Evolutionary conservation across 2,329 filamentous ascomycete species (phyloP).

Genomic region (Dactylonectria macrodidyma): DNA sequence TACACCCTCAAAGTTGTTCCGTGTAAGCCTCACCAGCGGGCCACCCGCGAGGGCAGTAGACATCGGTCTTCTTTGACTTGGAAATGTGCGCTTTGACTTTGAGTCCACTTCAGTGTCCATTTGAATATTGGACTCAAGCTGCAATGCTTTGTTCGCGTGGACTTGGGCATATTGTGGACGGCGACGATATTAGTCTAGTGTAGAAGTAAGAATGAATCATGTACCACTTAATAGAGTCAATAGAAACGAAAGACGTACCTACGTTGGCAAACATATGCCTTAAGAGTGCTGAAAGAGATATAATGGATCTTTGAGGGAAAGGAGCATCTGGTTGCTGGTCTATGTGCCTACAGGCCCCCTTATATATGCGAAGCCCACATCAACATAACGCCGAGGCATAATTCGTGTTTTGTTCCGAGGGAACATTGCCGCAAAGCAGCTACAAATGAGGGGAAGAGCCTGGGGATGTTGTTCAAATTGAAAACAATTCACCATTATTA

Average conservation of each 20-base stretch:
- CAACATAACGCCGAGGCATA: slow-evolving; percentile 45
- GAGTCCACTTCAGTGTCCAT: neutral
- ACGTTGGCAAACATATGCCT: too few species aligned
- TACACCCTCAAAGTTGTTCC: slow-evolving; percentile 28
- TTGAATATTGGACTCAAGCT: too few species aligned
- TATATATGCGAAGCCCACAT: slow-evolving; percentile 29
- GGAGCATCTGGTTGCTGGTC: neutral
- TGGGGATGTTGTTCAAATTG: neutral
- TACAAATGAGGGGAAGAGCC: neutral
- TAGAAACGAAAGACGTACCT: too few species aligned
- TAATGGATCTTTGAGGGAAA: neutral
- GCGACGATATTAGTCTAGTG: neutral
- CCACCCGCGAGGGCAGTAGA: neutral
- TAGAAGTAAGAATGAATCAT: neutral
- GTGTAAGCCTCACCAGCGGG: slow-evolving; percentile 13
- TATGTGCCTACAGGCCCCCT: neutral
- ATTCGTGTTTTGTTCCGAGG: slow-evolving; percentile 14
- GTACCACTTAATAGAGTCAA: neutral
- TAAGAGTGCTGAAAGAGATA: too few species aligned
- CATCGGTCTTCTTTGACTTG: neutral
- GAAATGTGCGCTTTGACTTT: neutral
- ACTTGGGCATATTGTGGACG: neutral
- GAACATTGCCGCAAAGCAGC: neutral
- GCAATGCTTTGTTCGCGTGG: neutral
- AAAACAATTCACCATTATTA: neutral